Percentiles rank a stretch among this genome's conserved stretches.
Evolutionary conservation across 192 early-diverging fungal genomes (phyloP).

Genomic region (Mortierella hygrophila): DNA sequence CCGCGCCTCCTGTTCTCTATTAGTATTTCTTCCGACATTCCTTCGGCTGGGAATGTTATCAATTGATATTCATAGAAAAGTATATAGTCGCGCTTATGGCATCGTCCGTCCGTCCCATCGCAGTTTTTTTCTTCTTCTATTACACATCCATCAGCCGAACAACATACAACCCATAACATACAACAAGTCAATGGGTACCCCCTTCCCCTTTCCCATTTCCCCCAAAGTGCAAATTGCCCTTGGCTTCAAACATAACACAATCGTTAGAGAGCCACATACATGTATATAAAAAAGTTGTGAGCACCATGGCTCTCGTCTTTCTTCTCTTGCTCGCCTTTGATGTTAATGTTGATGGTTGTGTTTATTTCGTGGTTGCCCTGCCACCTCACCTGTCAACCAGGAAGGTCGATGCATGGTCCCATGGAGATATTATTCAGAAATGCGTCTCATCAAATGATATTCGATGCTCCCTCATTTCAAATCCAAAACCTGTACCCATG

Average conservation of each 20-base stretch:
- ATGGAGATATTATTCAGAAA: neutral
- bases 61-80: neutral
- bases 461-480: neutral
- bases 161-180: neutral
- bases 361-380: slow-evolving; percentile 1
- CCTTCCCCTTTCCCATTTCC: too few species aligned
- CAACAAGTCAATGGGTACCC: too few species aligned
- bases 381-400: neutral
- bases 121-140: neutral
- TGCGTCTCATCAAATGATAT: neutral
- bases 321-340: neutral
- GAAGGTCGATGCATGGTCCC: neutral
- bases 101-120: neutral
- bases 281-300: neutral
- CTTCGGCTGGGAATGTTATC: neutral
- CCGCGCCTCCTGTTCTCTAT: neutral
- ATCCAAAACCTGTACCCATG: neutral
- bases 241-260: neutral
- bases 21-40: neutral
- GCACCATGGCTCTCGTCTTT: slow-evolving; percentile 16
- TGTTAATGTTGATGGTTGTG: neutral
- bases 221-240: too few species aligned
- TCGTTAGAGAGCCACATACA: slow-evolving; percentile 1
- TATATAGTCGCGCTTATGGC: neutral
- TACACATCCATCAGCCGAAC: neutral